Base-by-base conservation (phyloP, 2,329 filamentous ascomycete species). In the Phoma sp. region DNA sequence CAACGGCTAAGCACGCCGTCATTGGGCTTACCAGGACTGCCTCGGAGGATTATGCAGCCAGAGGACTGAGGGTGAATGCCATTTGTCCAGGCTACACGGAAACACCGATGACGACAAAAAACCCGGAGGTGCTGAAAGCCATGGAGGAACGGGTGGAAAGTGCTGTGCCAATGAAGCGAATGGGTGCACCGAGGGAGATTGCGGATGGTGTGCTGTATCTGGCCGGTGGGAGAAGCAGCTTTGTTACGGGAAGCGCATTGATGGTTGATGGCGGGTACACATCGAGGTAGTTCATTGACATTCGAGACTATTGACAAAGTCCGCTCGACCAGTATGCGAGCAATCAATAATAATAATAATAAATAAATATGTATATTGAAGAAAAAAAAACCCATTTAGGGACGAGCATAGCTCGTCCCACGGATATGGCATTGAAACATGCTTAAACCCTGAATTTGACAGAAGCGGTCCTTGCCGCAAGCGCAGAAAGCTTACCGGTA, bases 11-110 rank as follows among this genome's bases (percentile, higher is more conserved):
- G 59, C 76, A 76, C 55, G 77, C 71, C 4, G 66, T 78, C 17
- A 73, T 79, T 29, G 76, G 76, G 1, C 70, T 79, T 26, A 77
- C 75, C n/a, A 73, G 76, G 4, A 77, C 74, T 1, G 76, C 76
- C 0, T 76, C 76, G 0, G 75, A 78, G 42, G 77, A 78, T 42
- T 78, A 79, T 53, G 76, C 77, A 0, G 70, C 71, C 2, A 59
- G 75, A 1, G 77, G 78, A 2, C 49, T 78, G 3, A 69, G 76
- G 4, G 68, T 79, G 26, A 77, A 78, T 36, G 73, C 72, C 1
- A 67, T 73, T 12, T 64, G 66, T 25, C 70, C 69, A 1, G 69
- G 69, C 1, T 66, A 64, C 29, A 66, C 59, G 14, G 54, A 65
- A 34, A 64, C 64, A 26, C 63, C 63, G 7, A 58, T 66, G 60